Evolutionary conservation across 495 filamentous ascomycete species (phyloP).

Genomic region (Podospora pseudoanserina): DNA sequence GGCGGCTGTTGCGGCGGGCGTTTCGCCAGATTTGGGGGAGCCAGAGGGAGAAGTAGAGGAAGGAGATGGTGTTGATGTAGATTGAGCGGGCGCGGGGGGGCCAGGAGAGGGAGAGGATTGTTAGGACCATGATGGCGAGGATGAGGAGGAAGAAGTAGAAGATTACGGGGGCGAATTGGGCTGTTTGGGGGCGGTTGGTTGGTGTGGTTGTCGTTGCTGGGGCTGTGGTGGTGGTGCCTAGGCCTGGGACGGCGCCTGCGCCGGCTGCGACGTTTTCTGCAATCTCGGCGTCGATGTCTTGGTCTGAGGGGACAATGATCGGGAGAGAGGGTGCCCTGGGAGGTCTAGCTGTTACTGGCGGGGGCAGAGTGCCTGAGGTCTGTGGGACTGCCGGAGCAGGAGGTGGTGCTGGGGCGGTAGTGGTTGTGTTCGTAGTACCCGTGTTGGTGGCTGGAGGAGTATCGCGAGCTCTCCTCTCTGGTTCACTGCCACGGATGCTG

Average conservation of each 20-base stretch:
- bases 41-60: slow-evolving; percentile 86
- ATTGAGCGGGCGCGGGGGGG: slow-evolving; percentile 61
- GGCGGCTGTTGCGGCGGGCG: slow-evolving; percentile 82
- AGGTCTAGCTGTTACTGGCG: slow-evolving; percentile 56
- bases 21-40: slow-evolving; percentile 87
- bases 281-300: slow-evolving; percentile 64
- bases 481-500: slow-evolving; percentile 80
- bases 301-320: slow-evolving; percentile 80
- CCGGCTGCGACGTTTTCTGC: slow-evolving; percentile 41
- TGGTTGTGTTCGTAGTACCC: slow-evolving; percentile 29
- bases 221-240: neutral
- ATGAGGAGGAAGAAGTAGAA: slow-evolving; percentile 73
- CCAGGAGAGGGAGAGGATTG: slow-evolving; percentile 72
- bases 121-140: slow-evolving; percentile 66
- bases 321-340: slow-evolving; percentile 43
- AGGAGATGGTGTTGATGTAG: slow-evolving; percentile 65
- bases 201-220: neutral
- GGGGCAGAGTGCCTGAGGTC: slow-evolving; percentile 52
- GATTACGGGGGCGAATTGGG: slow-evolving; percentile 68
- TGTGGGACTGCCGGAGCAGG: slow-evolving; percentile 25
- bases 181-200: slow-evolving; percentile 21
- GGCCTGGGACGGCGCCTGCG: slow-evolving; percentile 25
- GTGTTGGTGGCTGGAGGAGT: slow-evolving; percentile 44
- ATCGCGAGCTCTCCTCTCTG: slow-evolving; percentile 53
- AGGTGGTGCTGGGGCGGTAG: slow-evolving; percentile 24